These are phyloP conservation scores for Symmetrospora coprosmae DNA, from an alignment of 768 basidiomycete species.

Conservation along the genomic window DNA sequence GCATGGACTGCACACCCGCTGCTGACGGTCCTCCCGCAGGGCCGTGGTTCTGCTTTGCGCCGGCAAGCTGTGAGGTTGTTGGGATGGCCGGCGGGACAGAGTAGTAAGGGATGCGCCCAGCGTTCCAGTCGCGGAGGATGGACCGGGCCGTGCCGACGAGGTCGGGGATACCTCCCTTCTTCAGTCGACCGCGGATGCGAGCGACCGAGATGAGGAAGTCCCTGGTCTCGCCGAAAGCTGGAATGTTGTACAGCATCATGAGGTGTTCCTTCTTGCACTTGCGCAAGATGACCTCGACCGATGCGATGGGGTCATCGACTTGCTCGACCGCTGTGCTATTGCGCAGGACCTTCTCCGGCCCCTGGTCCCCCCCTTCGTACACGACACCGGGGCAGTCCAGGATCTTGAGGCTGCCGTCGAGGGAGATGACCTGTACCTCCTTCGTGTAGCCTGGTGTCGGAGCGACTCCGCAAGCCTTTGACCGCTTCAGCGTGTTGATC, in stretches of 20 bases:
- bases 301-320: slow-evolving; percentile 72
- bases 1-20: slow-evolving; percentile 4
- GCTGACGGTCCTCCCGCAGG: background rate
- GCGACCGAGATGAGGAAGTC: slow-evolving; percentile 86
- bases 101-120: slow-evolving; percentile 72
- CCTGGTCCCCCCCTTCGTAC: slow-evolving; percentile 37
- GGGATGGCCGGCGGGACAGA: slow-evolving; percentile 63
- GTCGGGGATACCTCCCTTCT: slow-evolving; percentile 89
- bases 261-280: slow-evolving; percentile 59
- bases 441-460: slow-evolving; percentile 90
- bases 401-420: slow-evolving; percentile 82
- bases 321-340: slow-evolving; percentile 86
- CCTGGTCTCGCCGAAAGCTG: slow-evolving; percentile 47
- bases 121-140: slow-evolving; percentile 82
- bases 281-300: slow-evolving; percentile 72
- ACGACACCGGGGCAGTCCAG: slow-evolving; percentile 97
- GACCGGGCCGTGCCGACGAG: slow-evolving; percentile 65
- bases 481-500: slow-evolving; percentile 79
- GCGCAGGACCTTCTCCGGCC: slow-evolving; percentile 48
- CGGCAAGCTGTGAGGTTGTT: slow-evolving; percentile 49
- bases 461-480: slow-evolving; percentile 86
- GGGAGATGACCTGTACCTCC: slow-evolving; percentile 72
- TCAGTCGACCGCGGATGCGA: slow-evolving; percentile 61
- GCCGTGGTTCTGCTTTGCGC: background rate
- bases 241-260: slow-evolving; percentile 71